A percentile compares a stretch with the other conserved stretches of the same genome.
Evolutionary conservation across 1,284 basidiomycete genomes (phyloP).

Genomic region (Ganoderma sinense): DNA sequence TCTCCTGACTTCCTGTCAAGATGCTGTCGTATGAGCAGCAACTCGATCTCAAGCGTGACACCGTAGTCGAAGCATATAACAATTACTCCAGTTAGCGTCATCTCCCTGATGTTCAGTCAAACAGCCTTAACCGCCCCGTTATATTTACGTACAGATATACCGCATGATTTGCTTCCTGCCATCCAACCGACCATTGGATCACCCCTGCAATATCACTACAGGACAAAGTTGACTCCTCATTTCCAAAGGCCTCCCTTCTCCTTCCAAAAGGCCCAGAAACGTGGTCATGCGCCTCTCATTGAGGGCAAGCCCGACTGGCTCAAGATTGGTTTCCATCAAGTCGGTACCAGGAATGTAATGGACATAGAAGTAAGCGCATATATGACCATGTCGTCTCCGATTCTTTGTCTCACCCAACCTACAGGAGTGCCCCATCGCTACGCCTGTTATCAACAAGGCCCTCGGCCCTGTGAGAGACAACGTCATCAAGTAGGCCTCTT

Average conservation of each 20-base stretch:
- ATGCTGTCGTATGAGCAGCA: conserved; percentile 91
- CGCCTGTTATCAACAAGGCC: conserved; percentile 80
- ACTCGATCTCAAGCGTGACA: conserved; percentile 85
- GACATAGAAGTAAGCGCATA: conserved; percentile 86
- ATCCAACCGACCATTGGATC: conserved; percentile 85
- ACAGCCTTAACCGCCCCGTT: neutral
- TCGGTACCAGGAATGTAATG: conserved; percentile 79
- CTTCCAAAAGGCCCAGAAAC: conserved; percentile 44
- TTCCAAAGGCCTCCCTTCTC: conserved; percentile 84
- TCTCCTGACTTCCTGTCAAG: conserved; percentile 45
- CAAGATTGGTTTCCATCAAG: conserved; percentile 90
- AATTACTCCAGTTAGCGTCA: conserved; percentile 72
- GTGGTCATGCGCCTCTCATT: conserved; percentile 34
- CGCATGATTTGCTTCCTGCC: conserved; percentile 63
- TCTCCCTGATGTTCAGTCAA: neutral
- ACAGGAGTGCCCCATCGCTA: conserved; percentile 94
- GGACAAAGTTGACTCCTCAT: conserved; percentile 98
- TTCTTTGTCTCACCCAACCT: neutral
- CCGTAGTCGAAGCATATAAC: conserved; percentile 88
- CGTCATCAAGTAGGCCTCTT: conserved; percentile 67
- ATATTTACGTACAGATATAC: conserved; percentile 54
- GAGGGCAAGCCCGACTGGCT: conserved; percentile 65
- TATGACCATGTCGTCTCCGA: neutral
- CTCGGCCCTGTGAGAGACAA: conserved; percentile 69
- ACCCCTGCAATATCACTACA: conserved; percentile 90